Evolutionary conservation across 257 asterid genomes (phyloP).

Genomic region (Eucommia ulmoides): DNA sequence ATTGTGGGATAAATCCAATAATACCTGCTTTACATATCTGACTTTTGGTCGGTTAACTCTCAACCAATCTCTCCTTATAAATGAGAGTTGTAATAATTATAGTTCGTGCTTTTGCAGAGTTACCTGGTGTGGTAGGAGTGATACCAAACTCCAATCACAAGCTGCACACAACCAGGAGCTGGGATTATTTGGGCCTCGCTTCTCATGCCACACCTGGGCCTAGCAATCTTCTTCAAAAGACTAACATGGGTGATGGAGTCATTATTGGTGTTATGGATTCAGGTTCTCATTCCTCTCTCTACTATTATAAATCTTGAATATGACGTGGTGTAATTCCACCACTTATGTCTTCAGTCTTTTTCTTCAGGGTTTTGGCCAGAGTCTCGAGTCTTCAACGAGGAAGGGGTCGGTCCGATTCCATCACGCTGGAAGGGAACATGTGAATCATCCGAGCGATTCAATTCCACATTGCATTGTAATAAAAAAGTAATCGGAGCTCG

Average conservation of each 20-base stretch:
- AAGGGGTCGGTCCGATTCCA: constrained; percentile 32
- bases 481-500: constrained; percentile 37
- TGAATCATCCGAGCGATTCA: constrained; percentile 13
- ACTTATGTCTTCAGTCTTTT: not conserved
- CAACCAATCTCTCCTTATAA: too few species aligned
- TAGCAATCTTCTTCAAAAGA: constrained; percentile 15
- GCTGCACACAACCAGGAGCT: constrained; percentile 50
- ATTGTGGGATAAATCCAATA: too few species aligned
- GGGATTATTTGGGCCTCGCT: constrained; percentile 50
- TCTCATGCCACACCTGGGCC: constrained; percentile 16
- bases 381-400: constrained; percentile 17
- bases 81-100: too few species aligned
- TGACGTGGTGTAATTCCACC: not conserved
- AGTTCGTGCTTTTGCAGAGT: too few species aligned
- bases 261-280: constrained; percentile 42
- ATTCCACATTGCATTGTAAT: constrained; percentile 21
- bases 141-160: constrained; percentile 26
- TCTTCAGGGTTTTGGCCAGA: constrained; percentile 33
- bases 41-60: too few species aligned
- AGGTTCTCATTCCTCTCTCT: constrained; percentile 12
- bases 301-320: not conserved
- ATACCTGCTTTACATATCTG: too few species aligned
- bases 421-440: constrained; percentile 31
- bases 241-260: constrained; percentile 38
- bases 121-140: constrained; percentile 34